Evolutionary conservation across 176 grass and related monocot genomes (phyloP).

Genomic region (Aegilops sharonensis): DNA sequence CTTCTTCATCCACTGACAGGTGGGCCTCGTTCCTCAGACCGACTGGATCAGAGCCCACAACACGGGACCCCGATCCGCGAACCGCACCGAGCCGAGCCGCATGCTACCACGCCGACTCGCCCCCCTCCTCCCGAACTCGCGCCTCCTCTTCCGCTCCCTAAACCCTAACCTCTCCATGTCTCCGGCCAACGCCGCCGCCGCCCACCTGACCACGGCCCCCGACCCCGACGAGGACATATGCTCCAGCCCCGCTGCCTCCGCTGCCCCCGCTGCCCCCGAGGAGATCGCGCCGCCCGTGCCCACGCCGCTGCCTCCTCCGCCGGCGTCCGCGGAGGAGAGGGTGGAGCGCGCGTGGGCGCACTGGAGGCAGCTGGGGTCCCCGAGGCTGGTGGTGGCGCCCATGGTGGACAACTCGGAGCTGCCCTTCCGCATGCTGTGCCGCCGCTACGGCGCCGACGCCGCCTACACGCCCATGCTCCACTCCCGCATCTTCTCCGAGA

Average conservation of each 20-base stretch:
- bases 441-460: slow-evolving; percentile 79
- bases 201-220: slow-evolving; percentile 23
- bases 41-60: neutral
- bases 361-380: slow-evolving; percentile 71
- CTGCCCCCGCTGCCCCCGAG: neutral
- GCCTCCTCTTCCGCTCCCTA: slow-evolving; percentile 38
- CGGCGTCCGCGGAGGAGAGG: slow-evolving; percentile 44
- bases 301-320: slow-evolving; percentile 13
- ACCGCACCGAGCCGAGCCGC: neutral
- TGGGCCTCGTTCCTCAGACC: neutral
- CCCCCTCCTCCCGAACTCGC: slow-evolving; percentile 11
- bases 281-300: neutral
- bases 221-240: slow-evolving; percentile 50
- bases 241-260: neutral
- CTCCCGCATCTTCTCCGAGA: slow-evolving; percentile 95
- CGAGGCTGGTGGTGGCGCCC: slow-evolving; percentile 68
- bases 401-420: slow-evolving; percentile 99
- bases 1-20: too few relatives aligned
- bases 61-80: neutral
- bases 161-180: slow-evolving; percentile 73
- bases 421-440: slow-evolving; percentile 93
- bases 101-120: slow-evolving; percentile 23
- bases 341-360: slow-evolving; percentile 84
- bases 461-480: slow-evolving; percentile 99
- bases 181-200: slow-evolving; percentile 25